phyloP scores from a whole-genome alignment of 78 protist species.

The Dictyostelium intermedium region DNA sequence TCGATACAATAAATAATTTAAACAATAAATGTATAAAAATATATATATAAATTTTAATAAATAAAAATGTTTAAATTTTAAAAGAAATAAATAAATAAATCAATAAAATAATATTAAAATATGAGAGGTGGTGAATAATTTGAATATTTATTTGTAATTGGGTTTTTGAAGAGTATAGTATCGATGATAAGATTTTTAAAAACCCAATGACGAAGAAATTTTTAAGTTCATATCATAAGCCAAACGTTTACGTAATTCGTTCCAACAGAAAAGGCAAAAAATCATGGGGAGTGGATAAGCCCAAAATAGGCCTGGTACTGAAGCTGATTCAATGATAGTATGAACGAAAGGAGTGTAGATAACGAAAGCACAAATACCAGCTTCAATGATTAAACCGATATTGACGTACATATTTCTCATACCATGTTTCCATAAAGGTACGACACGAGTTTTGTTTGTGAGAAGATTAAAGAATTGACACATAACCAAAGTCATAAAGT shows the following conservation, averaged over 20 bases:
- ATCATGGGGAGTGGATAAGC: conserved; percentile 61
- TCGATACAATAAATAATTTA: neutral
- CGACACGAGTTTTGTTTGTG: conserved; percentile 89
- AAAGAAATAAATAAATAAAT: no score
- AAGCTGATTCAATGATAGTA: neutral
- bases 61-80: no score
- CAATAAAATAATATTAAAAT: no score
- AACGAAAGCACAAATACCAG: conserved; percentile 77
- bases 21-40: no score
- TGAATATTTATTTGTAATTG: no score
- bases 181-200: neutral
- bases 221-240: neutral
- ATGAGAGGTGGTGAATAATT: no score
- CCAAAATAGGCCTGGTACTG: conserved; percentile 42
- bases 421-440: conserved; percentile 89
- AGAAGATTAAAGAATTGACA: conserved; percentile 95
- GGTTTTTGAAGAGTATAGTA: no score
- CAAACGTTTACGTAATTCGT: conserved; percentile 43
- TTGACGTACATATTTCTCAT: conserved; percentile 81
- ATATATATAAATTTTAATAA: no score
- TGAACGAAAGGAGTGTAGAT: conserved; percentile 67
- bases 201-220: conserved; percentile 11
- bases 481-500: conserved; percentile 88
- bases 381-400: conserved; percentile 86
- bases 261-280: conserved; percentile 13